Conservation (phyloP, 2,329 filamentous ascomycete species). For the Coniochaeta prunicola region DNA sequence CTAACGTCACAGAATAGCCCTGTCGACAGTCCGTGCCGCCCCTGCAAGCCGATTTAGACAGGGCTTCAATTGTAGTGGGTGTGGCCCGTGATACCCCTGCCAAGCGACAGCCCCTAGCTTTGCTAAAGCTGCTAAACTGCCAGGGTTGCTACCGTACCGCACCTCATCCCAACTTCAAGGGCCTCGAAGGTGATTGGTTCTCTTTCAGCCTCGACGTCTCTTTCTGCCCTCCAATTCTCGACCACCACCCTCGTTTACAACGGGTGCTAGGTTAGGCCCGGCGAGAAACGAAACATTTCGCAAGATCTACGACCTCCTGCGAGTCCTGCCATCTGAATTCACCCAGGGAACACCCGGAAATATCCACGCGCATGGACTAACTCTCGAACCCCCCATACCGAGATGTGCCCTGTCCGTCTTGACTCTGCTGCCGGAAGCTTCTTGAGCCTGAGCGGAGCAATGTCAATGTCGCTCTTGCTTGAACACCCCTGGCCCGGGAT, state of each 20-base stretch:
- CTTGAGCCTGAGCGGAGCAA: conserved; percentile 2
- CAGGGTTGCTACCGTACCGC: too few relatives aligned
- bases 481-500: conserved; percentile 1
- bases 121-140: background rate
- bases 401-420: background rate
- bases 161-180: conserved; percentile 16
- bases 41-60: background rate
- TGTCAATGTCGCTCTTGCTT: background rate
- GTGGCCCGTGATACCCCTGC: conserved; percentile 1
- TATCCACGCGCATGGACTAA: background rate
- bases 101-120: background rate
- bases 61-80: background rate
- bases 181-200: conserved; percentile 9
- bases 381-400: background rate
- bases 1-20: conserved; percentile 16
- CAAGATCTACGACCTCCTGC: background rate
- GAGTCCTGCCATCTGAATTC: conserved; percentile 1
- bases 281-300: conserved; percentile 4
- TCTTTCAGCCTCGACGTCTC: conserved; percentile 8
- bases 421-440: conserved; percentile 2
- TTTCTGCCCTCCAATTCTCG: background rate
- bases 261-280: background rate
- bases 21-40: conserved; percentile 11
- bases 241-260: background rate
- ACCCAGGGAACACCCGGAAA: background rate